Percentiles rank a stretch among this genome's conserved stretches.
These are phyloP conservation scores for Rhynchosporium graminicola DNA, from an alignment of 2,329 filamentous ascomycete genomes.

Conservation along the genomic window DNA sequence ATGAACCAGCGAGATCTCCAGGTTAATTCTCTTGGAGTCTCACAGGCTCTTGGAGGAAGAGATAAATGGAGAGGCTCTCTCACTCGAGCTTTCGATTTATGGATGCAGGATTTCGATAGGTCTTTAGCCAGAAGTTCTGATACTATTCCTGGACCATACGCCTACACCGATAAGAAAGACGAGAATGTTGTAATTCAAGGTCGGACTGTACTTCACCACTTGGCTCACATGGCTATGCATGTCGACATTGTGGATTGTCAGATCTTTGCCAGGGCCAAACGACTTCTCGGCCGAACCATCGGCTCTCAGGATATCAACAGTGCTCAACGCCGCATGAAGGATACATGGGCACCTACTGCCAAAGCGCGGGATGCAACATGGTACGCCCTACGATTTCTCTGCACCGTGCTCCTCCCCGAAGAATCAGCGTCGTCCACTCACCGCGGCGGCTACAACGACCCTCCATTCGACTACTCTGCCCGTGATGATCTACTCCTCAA, in stretches of 20 bases:
- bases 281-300: conserved; percentile 82
- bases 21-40: conserved; percentile 80
- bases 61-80: conserved; percentile 89
- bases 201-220: conserved; percentile 83
- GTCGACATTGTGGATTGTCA: conserved; percentile 97
- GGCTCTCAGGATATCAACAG: conserved; percentile 77
- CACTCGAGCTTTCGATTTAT: conserved; percentile 86
- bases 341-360: conserved; percentile 85
- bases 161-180: conserved; percentile 61
- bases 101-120: conserved; percentile 90
- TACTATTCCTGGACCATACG: conserved; percentile 54
- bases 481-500: conserved; percentile 89
- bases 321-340: conserved; percentile 81
- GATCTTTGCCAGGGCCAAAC: conserved; percentile 86
- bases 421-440: conserved; percentile 44
- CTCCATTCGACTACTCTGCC: conserved; percentile 67
- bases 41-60: conserved; percentile 76
- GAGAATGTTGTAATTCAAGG: conserved; percentile 76
- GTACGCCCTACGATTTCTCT: conserved; percentile 86
- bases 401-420: conserved; percentile 75
- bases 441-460: conserved; percentile 38
- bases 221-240: conserved; percentile 98
- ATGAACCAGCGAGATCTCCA: conserved; percentile 96
- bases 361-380: conserved; percentile 88
- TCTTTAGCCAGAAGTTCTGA: conserved; percentile 63